phyloP scores from a whole-genome alignment of 192 early-diverging fungal genomes.

The Dimargaris cristalligena region DNA sequence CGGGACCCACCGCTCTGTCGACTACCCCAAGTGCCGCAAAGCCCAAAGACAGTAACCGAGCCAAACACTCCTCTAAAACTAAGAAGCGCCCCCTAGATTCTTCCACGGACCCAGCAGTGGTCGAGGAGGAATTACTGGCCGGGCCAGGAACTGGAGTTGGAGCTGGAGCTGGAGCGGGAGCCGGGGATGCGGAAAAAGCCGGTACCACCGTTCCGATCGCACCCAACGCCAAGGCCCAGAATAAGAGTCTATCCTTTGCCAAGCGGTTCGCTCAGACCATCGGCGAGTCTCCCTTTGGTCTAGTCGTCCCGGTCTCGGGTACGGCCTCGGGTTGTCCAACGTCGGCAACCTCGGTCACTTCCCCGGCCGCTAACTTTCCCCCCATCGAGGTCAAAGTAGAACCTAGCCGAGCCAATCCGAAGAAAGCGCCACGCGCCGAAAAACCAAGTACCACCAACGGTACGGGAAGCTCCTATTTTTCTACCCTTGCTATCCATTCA shows the following conservation, averaged over 20 bases:
- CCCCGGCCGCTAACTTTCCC: conserved; percentile 18
- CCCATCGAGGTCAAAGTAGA: conserved; percentile 15
- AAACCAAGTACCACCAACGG: background rate
- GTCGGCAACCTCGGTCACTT: conserved; percentile 15
- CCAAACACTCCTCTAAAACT: background rate
- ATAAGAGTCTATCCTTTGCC: no score
- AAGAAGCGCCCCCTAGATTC: background rate
- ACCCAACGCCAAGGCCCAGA: no score
- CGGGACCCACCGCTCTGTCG: background rate
- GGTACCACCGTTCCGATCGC: no score
- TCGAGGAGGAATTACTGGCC: no score
- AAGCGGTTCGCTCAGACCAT: no score
- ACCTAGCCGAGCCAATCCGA: conserved; percentile 13
- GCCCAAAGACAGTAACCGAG: conserved; percentile 7
- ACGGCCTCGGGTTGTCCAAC: no score
- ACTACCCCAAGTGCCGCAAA: background rate
- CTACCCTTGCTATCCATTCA: background rate
- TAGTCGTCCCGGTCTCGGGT: no score
- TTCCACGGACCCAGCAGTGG: no score
- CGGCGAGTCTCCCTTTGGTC: no score
- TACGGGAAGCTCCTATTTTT: background rate
- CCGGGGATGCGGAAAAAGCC: no score
- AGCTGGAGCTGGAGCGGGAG: no score
- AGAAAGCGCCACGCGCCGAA: conserved; percentile 1
- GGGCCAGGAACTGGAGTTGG: no score